phyloP scores from a whole-genome alignment of 305 asterid species.

The Fraxinus latifolia region DNA sequence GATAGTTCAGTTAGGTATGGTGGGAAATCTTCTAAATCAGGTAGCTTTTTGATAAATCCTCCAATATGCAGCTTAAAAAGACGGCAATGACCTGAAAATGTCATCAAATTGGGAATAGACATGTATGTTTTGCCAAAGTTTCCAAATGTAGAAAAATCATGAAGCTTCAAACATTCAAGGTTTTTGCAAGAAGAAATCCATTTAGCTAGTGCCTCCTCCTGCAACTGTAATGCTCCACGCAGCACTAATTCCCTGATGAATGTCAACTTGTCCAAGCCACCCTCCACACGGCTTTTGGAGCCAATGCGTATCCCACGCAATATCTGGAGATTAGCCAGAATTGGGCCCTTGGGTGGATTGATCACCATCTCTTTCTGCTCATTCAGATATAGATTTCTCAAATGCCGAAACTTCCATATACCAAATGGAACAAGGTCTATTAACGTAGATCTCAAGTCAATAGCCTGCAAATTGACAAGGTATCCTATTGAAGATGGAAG shows the following conservation, averaged over 20 bases:
- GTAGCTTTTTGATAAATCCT: conserved; percentile 11
- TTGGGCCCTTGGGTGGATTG: conserved; percentile 11
- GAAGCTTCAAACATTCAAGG: conserved; percentile 19
- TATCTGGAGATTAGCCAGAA: conserved; percentile 11
- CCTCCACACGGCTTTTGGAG: neutral
- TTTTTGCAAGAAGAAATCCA: conserved; percentile 20
- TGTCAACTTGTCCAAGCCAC: conserved; percentile 22
- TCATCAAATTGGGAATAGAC: neutral
- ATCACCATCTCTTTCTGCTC: conserved; percentile 15
- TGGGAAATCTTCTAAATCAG: conserved; percentile 13
- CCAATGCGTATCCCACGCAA: conserved; percentile 14
- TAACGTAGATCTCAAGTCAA: conserved; percentile 22
- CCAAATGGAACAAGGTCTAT: conserved; percentile 11
- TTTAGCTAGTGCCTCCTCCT: conserved; percentile 11
- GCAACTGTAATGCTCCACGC: neutral
- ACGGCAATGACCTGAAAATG: neutral
- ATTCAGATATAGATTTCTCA: conserved; percentile 17
- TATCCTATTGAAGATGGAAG: conserved; percentile 18
- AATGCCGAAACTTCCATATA: conserved; percentile 13
- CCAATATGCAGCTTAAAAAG: conserved; percentile 24
- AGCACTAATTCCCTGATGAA: conserved; percentile 11
- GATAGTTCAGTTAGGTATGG: conserved; percentile 21
- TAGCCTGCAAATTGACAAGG: conserved; percentile 14
- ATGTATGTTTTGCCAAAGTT: neutral
- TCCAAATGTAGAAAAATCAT: neutral